phyloP scores from a whole-genome alignment of 2,329 filamentous ascomycete genomes.

The Ceratocystis cubensis region DNA sequence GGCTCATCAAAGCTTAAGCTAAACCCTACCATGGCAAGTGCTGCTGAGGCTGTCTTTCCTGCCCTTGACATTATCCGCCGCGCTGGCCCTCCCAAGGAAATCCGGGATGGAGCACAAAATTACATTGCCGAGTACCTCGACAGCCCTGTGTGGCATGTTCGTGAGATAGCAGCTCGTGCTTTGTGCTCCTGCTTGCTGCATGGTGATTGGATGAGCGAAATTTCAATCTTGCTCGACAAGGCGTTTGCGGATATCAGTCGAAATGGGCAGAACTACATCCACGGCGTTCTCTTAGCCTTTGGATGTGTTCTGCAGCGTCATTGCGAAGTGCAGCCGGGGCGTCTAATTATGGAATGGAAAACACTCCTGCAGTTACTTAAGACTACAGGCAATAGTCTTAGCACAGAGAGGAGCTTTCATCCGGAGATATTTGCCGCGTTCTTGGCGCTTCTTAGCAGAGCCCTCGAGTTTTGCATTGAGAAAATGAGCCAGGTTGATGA shows the following conservation, averaged over 20 bases:
- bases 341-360: slow-evolving; percentile 24
- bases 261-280: slow-evolving; percentile 39
- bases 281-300: slow-evolving; percentile 45
- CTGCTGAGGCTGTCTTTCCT: slow-evolving; percentile 64
- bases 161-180: slow-evolving; percentile 67
- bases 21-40: slow-evolving; percentile 28
- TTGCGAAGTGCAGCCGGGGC: slow-evolving; percentile 34
- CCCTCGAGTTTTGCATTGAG: slow-evolving; percentile 16
- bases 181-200: slow-evolving; percentile 50
- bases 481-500: slow-evolving; percentile 5
- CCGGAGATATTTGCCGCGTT: not conserved
- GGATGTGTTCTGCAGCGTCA: slow-evolving; percentile 46
- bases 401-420: slow-evolving; percentile 26
- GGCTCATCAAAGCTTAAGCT: slow-evolving; percentile 36
- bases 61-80: slow-evolving; percentile 70
- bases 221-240: slow-evolving; percentile 27
- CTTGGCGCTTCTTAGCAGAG: slow-evolving; percentile 13
- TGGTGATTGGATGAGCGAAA: slow-evolving; percentile 34
- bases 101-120: slow-evolving; percentile 42
- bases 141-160: slow-evolving; percentile 65
- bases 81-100: slow-evolving; percentile 49
- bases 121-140: slow-evolving; percentile 51
- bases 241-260: slow-evolving; percentile 25
- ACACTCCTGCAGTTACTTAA: slow-evolving; percentile 12
- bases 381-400: slow-evolving; percentile 13